A percentile compares a stretch with the other conserved stretches of the same genome.
These are phyloP conservation scores for Cryptococcus hybrid DNA, from an alignment of 1,284 basidiomycete genomes.

Conservation along the genomic window DNA sequence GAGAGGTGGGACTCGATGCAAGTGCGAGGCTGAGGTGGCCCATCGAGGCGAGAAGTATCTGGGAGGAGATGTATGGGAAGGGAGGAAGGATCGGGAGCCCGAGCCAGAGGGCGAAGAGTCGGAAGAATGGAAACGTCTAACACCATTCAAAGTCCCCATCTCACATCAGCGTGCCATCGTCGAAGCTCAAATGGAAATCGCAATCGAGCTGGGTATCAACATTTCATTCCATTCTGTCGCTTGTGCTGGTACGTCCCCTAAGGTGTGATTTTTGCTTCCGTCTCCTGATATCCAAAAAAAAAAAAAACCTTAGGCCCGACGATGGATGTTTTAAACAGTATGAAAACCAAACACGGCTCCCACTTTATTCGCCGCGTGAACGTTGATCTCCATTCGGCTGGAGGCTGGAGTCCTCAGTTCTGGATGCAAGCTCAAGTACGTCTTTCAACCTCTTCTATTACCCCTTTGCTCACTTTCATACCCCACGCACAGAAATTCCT, in stretches of 20 bases:
- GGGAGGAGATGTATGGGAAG: slow-evolving; percentile 8
- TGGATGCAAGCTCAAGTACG: slow-evolving; percentile 34
- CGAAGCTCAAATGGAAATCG: slow-evolving; percentile 48
- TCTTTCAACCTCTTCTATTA: background rate
- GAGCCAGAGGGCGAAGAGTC: slow-evolving; percentile 3
- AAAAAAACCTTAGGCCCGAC: slow-evolving; percentile 35
- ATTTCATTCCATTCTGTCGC: slow-evolving; percentile 52
- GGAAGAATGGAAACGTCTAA: slow-evolving; percentile 33
- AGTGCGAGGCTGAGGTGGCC: slow-evolving; percentile 47
- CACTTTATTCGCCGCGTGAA: slow-evolving; percentile 36
- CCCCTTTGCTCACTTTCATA: background rate
- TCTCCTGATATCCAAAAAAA: background rate
- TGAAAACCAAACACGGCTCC: slow-evolving; percentile 30
- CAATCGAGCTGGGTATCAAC: slow-evolving; percentile 46
- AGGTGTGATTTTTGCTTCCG: no score
- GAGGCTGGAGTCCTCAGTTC: slow-evolving; percentile 43
- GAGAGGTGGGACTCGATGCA: slow-evolving; percentile 53
- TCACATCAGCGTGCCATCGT: slow-evolving; percentile 48
- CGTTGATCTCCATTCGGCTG: slow-evolving; percentile 49
- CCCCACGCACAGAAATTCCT: slow-evolving; percentile 26
- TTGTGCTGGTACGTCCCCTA: slow-evolving; percentile 33
- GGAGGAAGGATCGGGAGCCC: background rate
- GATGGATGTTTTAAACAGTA: slow-evolving; percentile 38
- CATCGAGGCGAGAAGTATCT: slow-evolving; percentile 10
- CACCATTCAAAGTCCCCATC: slow-evolving; percentile 49